phyloP scores from a whole-genome alignment of 495 filamentous ascomycete genomes.

The Penicillium parvum region DNA sequence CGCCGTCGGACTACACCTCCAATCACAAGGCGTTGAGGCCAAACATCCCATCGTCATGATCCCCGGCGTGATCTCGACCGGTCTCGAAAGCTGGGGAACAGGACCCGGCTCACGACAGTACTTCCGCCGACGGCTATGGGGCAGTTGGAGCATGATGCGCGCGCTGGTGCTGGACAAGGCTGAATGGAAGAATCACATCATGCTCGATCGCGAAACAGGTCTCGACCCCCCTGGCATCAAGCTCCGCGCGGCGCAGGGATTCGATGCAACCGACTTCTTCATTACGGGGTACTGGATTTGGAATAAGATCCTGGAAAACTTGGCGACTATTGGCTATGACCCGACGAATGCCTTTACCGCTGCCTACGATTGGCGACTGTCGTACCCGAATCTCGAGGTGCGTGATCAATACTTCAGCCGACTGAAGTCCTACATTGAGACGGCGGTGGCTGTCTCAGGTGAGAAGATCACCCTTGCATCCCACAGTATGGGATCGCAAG shows the following conservation, averaged over 20 bases:
- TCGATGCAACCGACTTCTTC: slow-evolving; percentile 95
- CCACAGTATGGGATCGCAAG: slow-evolving; percentile 96
- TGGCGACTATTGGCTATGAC: slow-evolving; percentile 93
- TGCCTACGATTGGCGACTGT: slow-evolving; percentile 97
- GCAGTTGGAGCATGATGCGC: slow-evolving; percentile 97
- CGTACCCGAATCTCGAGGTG: slow-evolving; percentile 80
- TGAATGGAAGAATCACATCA: slow-evolving; percentile 91
- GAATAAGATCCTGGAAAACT: slow-evolving; percentile 96
- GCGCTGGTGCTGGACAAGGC: slow-evolving; percentile 90
- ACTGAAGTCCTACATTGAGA: slow-evolving; percentile 85
- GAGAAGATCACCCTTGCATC: slow-evolving; percentile 85
- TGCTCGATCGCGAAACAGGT: slow-evolving; percentile 88
- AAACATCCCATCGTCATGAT: slow-evolving; percentile 93
- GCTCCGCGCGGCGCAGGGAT: slow-evolving; percentile 89
- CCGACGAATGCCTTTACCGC: slow-evolving; percentile 93
- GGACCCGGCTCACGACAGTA: slow-evolving; percentile 75
- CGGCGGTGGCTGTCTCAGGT: slow-evolving; percentile 59
- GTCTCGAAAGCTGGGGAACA: slow-evolving; percentile 94
- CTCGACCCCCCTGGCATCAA: slow-evolving; percentile 92
- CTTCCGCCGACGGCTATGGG: slow-evolving; percentile 91
- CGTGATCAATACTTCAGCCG: slow-evolving; percentile 92
- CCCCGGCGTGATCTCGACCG: slow-evolving; percentile 95
- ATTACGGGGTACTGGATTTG: slow-evolving; percentile 93
- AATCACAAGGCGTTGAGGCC: slow-evolving; percentile 75
- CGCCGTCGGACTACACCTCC: slow-evolving; percentile 75